phyloP scores from a whole-genome alignment of 2,329 filamentous ascomycete species.

The Seiridium unicorne region DNA sequence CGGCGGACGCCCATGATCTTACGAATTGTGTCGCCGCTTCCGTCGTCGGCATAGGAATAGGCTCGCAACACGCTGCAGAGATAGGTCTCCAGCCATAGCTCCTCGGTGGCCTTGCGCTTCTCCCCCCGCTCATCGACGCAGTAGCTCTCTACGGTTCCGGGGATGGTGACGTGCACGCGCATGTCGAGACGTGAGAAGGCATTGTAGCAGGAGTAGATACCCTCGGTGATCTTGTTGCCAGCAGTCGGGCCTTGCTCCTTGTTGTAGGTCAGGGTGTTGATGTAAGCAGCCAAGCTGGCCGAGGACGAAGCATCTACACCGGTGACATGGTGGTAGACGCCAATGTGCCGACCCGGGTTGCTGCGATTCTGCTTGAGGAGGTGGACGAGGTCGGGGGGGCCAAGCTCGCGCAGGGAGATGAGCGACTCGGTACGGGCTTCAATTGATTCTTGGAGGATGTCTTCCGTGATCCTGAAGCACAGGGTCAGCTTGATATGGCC shows the following conservation, averaged over 20 bases:
- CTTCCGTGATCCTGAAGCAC: conserved; percentile 79
- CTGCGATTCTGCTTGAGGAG: conserved; percentile 73
- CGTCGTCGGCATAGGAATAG: conserved; percentile 95
- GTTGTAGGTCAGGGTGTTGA: conserved; percentile 89
- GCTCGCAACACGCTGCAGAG: conserved; percentile 91
- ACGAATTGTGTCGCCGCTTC: conserved; percentile 89
- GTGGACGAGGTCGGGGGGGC: conserved; percentile 93
- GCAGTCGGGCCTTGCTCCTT: conserved; percentile 75
- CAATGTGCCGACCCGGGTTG: conserved; percentile 68
- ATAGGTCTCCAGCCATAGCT: conserved; percentile 96
- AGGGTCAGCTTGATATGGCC: background rate
- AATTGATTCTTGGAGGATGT: conserved; percentile 86
- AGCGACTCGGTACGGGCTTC: conserved; percentile 91
- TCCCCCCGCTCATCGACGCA: conserved; percentile 96
- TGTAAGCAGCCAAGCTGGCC: conserved; percentile 93
- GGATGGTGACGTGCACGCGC: conserved; percentile 97
- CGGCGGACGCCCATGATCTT: conserved; percentile 96
- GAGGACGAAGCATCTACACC: conserved; percentile 97
- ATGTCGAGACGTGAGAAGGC: conserved; percentile 97
- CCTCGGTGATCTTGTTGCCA: conserved; percentile 84
- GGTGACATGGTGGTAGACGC: conserved; percentile 96
- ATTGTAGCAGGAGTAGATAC: conserved; percentile 99
- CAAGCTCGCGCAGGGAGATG: conserved; percentile 82
- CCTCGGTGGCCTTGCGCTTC: conserved; percentile 88
- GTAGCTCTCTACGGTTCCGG: conserved; percentile 93